Conservation (phyloP, 176 grass and related monocot genomes). For the Coix lacrymajobi region DNA sequence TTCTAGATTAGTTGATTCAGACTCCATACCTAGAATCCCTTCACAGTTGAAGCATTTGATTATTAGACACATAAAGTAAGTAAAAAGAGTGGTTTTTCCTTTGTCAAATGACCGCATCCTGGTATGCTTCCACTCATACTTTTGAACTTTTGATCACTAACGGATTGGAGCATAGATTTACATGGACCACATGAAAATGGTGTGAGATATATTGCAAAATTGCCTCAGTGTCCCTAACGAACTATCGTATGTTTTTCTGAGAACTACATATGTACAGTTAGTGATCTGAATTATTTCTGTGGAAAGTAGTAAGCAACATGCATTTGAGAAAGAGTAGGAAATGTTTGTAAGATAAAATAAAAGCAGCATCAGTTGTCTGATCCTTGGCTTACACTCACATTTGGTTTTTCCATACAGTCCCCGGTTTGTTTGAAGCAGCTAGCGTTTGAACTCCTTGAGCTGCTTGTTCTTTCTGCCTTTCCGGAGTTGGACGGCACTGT, state of each 20-base stretch:
- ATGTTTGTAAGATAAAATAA: neutral
- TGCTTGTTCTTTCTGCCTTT: conserved; percentile 65
- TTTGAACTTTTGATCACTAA: neutral
- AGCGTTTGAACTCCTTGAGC: conserved; percentile 80
- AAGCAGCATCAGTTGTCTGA: neutral
- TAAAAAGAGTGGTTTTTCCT: neutral
- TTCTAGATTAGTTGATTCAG: neutral
- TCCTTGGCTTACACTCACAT: conserved; percentile 6
- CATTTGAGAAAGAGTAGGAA: neutral
- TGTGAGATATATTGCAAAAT: neutral
- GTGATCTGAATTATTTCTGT: neutral
- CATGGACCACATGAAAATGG: neutral
- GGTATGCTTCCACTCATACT: neutral
- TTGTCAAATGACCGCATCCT: neutral
- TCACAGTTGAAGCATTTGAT: neutral
- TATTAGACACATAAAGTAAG: neutral
- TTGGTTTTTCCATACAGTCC: conserved; percentile 56
- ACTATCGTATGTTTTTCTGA: too few relatives aligned
- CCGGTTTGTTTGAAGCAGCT: conserved; percentile 90
- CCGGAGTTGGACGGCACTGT: conserved; percentile 78
- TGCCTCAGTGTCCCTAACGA: neutral
- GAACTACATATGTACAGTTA: too few relatives aligned
- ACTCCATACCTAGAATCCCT: neutral
- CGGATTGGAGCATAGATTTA: neutral
- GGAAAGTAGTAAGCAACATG: neutral